Percentiles rank a stretch among this genome's conserved stretches.
These are phyloP conservation scores for Draba incana DNA, from an alignment of 345 rosid species.

Conservation along the genomic window DNA sequence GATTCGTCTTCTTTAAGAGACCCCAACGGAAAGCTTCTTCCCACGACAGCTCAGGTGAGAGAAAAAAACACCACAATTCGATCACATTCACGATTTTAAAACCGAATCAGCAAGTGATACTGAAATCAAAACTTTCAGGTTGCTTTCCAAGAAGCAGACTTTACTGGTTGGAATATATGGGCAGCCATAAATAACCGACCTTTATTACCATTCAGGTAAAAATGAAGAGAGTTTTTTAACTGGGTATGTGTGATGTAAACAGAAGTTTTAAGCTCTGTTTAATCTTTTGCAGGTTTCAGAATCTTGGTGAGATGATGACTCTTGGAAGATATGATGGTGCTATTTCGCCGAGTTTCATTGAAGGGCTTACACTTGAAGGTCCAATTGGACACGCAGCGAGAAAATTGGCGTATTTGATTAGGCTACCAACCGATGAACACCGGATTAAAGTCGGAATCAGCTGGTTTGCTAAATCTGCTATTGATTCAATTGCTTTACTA, in stretches of 20 bases:
- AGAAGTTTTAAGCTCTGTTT: conserved; percentile 1
- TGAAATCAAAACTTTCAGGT: conserved; percentile 51
- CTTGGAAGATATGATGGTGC: conserved; percentile 89
- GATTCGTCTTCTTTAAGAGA: conserved; percentile 89
- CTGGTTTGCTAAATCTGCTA: conserved; percentile 81
- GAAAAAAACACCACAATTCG: neutral
- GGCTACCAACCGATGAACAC: conserved; percentile 95
- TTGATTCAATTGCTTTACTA: conserved; percentile 74
- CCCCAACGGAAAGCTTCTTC: conserved; percentile 74
- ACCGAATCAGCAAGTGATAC: neutral
- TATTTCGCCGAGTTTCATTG: conserved; percentile 82
- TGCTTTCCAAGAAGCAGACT: conserved; percentile 97
- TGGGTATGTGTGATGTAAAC: conserved; percentile 14
- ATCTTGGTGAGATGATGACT: conserved; percentile 96
- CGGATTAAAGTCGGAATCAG: conserved; percentile 85
- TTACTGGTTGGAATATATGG: conserved; percentile 97
- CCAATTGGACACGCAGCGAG: conserved; percentile 88
- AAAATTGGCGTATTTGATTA: conserved; percentile 77
- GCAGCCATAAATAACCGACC: conserved; percentile 92
- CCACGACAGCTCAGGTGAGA: conserved; percentile 87
- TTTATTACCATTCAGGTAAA: conserved; percentile 85
- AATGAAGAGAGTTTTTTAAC: neutral
- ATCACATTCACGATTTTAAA: neutral
- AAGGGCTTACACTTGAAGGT: conserved; percentile 88
- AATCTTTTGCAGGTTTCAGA: conserved; percentile 67